These are phyloP conservation scores for Geoglossum cookeanum DNA, from an alignment of 2,329 filamentous ascomycete genomes.

Conservation along the genomic window DNA sequence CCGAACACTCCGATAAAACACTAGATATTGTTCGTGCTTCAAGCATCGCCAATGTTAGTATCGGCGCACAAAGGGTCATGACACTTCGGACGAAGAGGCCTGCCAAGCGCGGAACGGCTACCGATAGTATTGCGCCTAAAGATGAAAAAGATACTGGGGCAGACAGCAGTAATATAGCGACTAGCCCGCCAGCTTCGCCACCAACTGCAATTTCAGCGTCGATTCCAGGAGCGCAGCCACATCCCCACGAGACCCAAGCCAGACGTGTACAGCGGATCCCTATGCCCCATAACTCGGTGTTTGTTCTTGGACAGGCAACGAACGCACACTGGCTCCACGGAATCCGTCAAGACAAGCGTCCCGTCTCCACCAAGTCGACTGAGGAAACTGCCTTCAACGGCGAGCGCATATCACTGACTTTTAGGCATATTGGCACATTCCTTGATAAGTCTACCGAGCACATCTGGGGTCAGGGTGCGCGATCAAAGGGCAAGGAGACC, in stretches of 20 bases:
- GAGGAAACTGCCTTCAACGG: slow-evolving; percentile 56
- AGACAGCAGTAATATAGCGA: background rate
- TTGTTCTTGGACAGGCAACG: slow-evolving; percentile 59
- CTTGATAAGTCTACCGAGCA: slow-evolving; percentile 39
- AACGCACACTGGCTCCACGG: slow-evolving; percentile 81
- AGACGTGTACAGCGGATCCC: slow-evolving; percentile 46
- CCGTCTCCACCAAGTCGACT: slow-evolving; percentile 41
- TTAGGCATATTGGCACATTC: slow-evolving; percentile 76
- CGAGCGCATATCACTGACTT: slow-evolving; percentile 78
- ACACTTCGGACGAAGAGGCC: slow-evolving; percentile 63
- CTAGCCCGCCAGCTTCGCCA: background rate
- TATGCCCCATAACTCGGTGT: slow-evolving; percentile 78
- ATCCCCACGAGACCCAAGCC: background rate
- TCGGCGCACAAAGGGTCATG: slow-evolving; percentile 88
- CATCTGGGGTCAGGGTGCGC: slow-evolving; percentile 90
- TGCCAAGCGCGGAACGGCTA: background rate
- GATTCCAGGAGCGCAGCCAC: background rate
- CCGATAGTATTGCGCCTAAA: slow-evolving; percentile 9
- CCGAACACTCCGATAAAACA: slow-evolving; percentile 93
- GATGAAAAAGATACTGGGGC: slow-evolving; percentile 5
- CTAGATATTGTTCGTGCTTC: slow-evolving; percentile 68
- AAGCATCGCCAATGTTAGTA: slow-evolving; percentile 78
- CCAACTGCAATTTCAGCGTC: background rate
- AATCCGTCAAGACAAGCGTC: slow-evolving; percentile 75
- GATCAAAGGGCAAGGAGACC: slow-evolving; percentile 38